These are phyloP conservation scores for Mycosphaerella arachidis DNA, from an alignment of 2,329 filamentous ascomycete species.

Conservation along the genomic window DNA sequence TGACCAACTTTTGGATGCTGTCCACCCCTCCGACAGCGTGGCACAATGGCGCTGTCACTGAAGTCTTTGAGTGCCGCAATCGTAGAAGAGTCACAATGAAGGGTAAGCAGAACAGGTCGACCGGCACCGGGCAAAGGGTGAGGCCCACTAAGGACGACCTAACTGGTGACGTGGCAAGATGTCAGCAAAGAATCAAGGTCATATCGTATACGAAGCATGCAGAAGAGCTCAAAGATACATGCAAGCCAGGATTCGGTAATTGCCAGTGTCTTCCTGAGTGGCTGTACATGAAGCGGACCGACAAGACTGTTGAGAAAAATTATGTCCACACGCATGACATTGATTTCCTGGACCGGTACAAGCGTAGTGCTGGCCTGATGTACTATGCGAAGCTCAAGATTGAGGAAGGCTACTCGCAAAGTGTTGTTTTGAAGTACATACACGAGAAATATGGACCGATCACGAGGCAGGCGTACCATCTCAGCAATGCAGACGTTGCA, in stretches of 20 bases:
- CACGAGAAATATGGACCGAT: conserved; percentile 15
- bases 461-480: conserved; percentile 15
- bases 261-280: conserved; percentile 26
- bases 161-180: conserved; percentile 11
- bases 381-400: conserved; percentile 21
- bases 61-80: conserved; percentile 23
- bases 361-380: conserved; percentile 20
- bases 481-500: conserved; percentile 19
- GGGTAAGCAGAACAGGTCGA: not conserved
- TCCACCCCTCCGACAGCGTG: conserved; percentile 6
- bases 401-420: conserved; percentile 20
- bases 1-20: conserved; percentile 22
- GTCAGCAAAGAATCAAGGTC: conserved; percentile 17
- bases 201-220: conserved; percentile 22
- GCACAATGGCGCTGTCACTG: conserved; percentile 17
- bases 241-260: conserved; percentile 16
- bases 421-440: conserved; percentile 20
- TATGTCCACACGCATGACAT: conserved; percentile 19
- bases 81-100: conserved; percentile 10
- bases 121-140: conserved; percentile 2
- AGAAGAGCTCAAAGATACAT: conserved; percentile 6
- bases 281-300: conserved; percentile 15
- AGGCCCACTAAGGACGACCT: conserved; percentile 12
- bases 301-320: conserved; percentile 1
- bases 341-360: conserved; percentile 20